phyloP scores from a whole-genome alignment of 441 rosid genomes.

The Isatis lusitanica region DNA sequence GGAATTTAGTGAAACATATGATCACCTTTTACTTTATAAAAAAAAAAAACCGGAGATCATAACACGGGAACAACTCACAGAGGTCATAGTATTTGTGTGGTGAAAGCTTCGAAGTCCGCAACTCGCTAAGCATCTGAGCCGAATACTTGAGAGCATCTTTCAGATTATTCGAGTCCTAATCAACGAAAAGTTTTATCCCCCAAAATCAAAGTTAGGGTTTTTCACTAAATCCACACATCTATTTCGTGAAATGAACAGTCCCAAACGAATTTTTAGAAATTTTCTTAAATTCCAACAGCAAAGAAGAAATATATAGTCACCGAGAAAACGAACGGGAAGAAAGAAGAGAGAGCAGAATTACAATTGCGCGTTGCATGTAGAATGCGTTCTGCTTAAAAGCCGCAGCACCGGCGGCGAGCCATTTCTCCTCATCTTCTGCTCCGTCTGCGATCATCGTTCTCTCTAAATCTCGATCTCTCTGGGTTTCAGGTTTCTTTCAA shows the following conservation, averaged over 20 bases:
- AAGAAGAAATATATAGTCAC: not conserved
- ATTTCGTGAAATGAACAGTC: not conserved
- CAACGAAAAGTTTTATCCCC: not conserved
- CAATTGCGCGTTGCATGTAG: slow-evolving; percentile 98
- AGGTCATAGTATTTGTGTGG: slow-evolving; percentile 95
- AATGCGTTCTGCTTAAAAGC: slow-evolving; percentile 98
- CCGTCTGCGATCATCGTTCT: slow-evolving; percentile 73
- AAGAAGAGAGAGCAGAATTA: slow-evolving; percentile 33
- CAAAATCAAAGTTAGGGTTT: slow-evolving; percentile 33
- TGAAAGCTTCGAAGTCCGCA: slow-evolving; percentile 94
- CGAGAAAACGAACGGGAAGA: slow-evolving; percentile 10
- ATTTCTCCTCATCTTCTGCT: slow-evolving; percentile 89
- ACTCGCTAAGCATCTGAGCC: slow-evolving; percentile 97
- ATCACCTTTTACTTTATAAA: not conserved
- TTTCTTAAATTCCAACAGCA: not conserved
- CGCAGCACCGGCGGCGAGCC: slow-evolving; percentile 91
- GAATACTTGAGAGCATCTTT: slow-evolving; percentile 96
- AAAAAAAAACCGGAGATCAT: slow-evolving; percentile 8
- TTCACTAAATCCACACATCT: not conserved
- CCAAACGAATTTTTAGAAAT: slow-evolving; percentile 4
- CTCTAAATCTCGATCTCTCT: slow-evolving; percentile 37
- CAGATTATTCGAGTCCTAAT: slow-evolving; percentile 90
- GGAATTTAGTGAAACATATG: slow-evolving; percentile 4
- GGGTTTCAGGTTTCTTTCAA: slow-evolving; percentile 39
- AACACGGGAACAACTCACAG: slow-evolving; percentile 53